phyloP scores from a whole-genome alignment of 805 yeast species.

The Ogataea polymorpha region DNA sequence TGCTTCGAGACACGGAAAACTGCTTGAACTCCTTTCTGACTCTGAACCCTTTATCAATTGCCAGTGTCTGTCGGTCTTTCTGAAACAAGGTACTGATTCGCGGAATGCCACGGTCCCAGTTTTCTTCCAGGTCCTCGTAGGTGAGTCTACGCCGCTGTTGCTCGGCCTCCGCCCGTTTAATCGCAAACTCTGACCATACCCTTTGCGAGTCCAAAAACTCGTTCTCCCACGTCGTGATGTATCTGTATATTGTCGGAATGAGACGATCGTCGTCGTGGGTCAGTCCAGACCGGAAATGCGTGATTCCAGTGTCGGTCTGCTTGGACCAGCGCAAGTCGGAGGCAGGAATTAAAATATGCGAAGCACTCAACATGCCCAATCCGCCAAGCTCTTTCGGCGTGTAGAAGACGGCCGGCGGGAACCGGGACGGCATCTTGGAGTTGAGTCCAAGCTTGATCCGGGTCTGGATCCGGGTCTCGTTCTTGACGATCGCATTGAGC shows the following conservation, averaged over 20 bases:
- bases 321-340: slow-evolving; percentile 88
- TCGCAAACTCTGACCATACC: slow-evolving; percentile 97
- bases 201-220: slow-evolving; percentile 92
- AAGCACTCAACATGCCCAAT: slow-evolving; percentile 94
- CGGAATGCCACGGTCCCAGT: slow-evolving; percentile 97
- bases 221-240: slow-evolving; percentile 94
- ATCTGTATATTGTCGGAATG: slow-evolving; percentile 92
- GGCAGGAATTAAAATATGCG: slow-evolving; percentile 91
- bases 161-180: slow-evolving; percentile 81
- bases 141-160: slow-evolving; percentile 83
- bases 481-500: slow-evolving; percentile 77
- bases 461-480: slow-evolving; percentile 92
- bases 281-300: slow-evolving; percentile 94
- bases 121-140: slow-evolving; percentile 88
- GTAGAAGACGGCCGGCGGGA: slow-evolving; percentile 98
- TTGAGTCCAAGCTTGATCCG: slow-evolving; percentile 92
- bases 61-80: slow-evolving; percentile 90
- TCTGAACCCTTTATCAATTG: slow-evolving; percentile 92
- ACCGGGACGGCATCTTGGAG: slow-evolving; percentile 97
- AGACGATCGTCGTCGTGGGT: slow-evolving; percentile 71
- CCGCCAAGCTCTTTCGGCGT: slow-evolving; percentile 98
- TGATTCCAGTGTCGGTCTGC: slow-evolving; percentile 91
- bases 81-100: slow-evolving; percentile 93
- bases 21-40: slow-evolving; percentile 75
- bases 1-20: slow-evolving; percentile 65